phyloP scores from a whole-genome alignment of 106 monocot species.

The Agapanthus africanus region DNA sequence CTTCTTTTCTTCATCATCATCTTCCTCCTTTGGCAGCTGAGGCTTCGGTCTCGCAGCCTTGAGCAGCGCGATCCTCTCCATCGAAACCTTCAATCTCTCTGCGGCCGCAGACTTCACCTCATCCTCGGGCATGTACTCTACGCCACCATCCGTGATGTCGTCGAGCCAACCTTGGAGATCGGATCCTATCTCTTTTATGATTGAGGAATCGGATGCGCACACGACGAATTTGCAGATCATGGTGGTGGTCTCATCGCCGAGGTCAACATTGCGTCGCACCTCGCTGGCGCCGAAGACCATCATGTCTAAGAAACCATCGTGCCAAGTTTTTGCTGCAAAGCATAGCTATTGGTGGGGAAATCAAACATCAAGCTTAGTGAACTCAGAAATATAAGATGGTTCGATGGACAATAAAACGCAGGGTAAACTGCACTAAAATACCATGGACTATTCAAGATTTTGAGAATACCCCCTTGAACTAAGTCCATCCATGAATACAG shows the following conservation, averaged over 20 bases:
- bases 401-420: too few relatives aligned
- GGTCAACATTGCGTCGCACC: slow-evolving; percentile 92
- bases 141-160: slow-evolving; percentile 82
- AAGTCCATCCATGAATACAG: too few relatives aligned
- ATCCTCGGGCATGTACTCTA: slow-evolving; percentile 91
- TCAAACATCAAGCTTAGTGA: too few relatives aligned
- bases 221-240: slow-evolving; percentile 98
- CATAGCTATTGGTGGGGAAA: slow-evolving; percentile 55
- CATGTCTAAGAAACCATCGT: slow-evolving; percentile 88
- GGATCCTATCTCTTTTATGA: slow-evolving; percentile 66
- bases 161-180: slow-evolving; percentile 20
- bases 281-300: slow-evolving; percentile 99
- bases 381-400: too few relatives aligned
- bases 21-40: slow-evolving; percentile 46
- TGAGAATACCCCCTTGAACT: too few relatives aligned
- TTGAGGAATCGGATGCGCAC: slow-evolving; percentile 80
- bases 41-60: slow-evolving; percentile 74
- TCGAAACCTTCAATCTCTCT: slow-evolving; percentile 75
- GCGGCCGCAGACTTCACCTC: slow-evolving; percentile 83
- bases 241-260: slow-evolving; percentile 95
- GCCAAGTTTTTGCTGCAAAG: slow-evolving; percentile 97
- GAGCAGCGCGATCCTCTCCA: slow-evolving; percentile 86
- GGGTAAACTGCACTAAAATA: too few relatives aligned
- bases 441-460: too few relatives aligned
- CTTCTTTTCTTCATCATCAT: slow-evolving; percentile 24